Evolutionary conservation across 768 basidiomycete species (phyloP).

Genomic region (Lentinus brumalis): DNA sequence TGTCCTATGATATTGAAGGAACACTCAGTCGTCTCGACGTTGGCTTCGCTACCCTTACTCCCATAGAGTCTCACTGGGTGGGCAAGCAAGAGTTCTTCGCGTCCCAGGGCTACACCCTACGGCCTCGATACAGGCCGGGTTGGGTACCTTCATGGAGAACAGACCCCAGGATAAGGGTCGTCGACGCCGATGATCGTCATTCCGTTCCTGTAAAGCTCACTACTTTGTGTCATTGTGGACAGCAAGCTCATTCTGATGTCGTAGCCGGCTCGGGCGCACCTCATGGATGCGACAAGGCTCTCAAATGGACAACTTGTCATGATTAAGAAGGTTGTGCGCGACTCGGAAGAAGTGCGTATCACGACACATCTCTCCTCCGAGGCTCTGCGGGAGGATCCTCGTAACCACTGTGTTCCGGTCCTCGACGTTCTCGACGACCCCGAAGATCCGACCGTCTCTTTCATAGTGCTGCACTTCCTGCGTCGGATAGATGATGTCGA

Average conservation of each 20-base stretch:
- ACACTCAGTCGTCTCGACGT: too few relatives aligned
- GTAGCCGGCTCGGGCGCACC: background rate
- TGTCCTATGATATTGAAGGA: too few relatives aligned
- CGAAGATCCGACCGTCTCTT: background rate
- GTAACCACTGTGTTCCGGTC: conserved; percentile 24
- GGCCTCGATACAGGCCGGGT: conserved; percentile 20
- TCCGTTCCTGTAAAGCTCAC: background rate
- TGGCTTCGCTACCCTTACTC: too few relatives aligned
- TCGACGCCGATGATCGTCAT: background rate
- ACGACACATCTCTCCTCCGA: conserved; percentile 11
- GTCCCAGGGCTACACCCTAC: conserved; percentile 22
- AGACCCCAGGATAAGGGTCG: background rate
- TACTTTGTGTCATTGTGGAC: background rate
- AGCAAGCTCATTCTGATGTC: background rate
- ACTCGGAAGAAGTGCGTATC: conserved; percentile 12
- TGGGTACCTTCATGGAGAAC: conserved; percentile 14
- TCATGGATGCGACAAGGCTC: conserved; percentile 24
- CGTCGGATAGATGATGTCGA: conserved; percentile 18
- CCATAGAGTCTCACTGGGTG: too few relatives aligned
- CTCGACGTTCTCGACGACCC: conserved; percentile 17
- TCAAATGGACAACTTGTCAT: conserved; percentile 20
- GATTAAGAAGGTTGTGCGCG: conserved; percentile 12
- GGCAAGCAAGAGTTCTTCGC: conserved; percentile 6
- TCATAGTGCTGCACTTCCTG: conserved; percentile 28
- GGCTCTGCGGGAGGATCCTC: conserved; percentile 14